Evolutionary conservation across 768 basidiomycete species (phyloP), one percentile per base, ranked within the genome.

Genomic region (Coprinopsis sp.): DNA sequence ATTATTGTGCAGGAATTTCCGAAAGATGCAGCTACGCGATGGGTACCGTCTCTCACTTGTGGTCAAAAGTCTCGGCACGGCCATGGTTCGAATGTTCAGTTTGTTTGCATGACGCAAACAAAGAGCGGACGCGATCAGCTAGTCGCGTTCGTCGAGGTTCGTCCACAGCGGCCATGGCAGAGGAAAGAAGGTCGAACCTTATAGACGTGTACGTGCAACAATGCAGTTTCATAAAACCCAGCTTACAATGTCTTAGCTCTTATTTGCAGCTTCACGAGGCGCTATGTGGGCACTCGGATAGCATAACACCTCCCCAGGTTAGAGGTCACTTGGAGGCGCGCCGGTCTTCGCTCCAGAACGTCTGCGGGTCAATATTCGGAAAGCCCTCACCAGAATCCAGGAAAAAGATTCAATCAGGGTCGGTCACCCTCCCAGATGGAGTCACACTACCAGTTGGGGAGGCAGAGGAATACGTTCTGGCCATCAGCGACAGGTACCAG

Each of bases 401-500:
- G 57, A 78, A 78, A 61, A 74, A 74, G 30, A 68, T 92, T 7
- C 78, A 87, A 49, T 74, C 76, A 42, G 83, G 86, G 40, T 75
- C 78, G 1, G 78, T 91, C 46, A 78, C 73, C 2, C 68, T 94
- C n/a, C 64, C 73, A 11, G 85, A 89, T 58, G 84, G 80, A 4
- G 73, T 82, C 18, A 68, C 68, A 24, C 53, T 87, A 19, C 72
- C 72, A 48, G 74, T 91, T 29, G 84, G 86, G 52, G 76, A 82
- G 30, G 76, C 75, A 29, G 81, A 86, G 59, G 78, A 84, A 46
- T 79, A 81, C 52, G 73, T 84, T 39, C 67, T 77, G 50, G 81
- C 84, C 38, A 77, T 96, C 54, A 89, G 91, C 65, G 61, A 72
- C 33, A 74, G 73, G 49, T 83, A 91, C 61, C 70, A 78, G 23